Percentiles rank a stretch among this genome's conserved stretches.
Conservation (phyloP, 2,329 filamentous ascomycete genomes). For the Neofusicoccum ribis region DNA sequence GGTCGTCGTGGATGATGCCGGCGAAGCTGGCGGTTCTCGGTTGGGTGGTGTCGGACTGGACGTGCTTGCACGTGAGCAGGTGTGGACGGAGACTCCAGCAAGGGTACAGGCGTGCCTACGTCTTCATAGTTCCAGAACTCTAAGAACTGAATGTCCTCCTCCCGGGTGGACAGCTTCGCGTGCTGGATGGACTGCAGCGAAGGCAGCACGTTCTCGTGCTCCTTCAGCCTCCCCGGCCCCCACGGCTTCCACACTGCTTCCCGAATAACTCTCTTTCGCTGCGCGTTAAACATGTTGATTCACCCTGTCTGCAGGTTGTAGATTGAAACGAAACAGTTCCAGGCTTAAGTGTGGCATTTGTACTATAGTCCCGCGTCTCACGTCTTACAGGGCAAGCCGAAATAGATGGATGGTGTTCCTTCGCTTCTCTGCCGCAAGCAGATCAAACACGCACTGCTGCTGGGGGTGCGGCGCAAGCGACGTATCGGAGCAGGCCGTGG, state of each 20-base stretch:
- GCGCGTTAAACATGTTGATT: background rate
- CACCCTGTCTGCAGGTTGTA: background rate
- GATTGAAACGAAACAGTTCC: background rate
- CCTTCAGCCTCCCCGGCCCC: background rate
- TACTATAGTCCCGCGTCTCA: background rate
- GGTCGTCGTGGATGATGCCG: constrained; percentile 4
- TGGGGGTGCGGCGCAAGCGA: background rate
- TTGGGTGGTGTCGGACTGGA: background rate
- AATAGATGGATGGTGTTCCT: background rate
- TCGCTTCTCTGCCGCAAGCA: constrained; percentile 2
- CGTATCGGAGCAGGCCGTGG: background rate
- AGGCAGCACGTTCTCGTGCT: constrained; percentile 6
- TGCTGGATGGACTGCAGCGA: constrained; percentile 11
- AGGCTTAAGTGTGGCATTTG: constrained; percentile 6
- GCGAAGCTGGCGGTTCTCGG: background rate
- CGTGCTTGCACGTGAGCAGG: background rate
- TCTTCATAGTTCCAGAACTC: constrained; percentile 13
- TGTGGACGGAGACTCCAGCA: background rate
- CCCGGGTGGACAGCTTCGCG: background rate
- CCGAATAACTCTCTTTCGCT: background rate
- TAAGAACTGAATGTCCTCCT: constrained; percentile 5
- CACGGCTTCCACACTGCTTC: constrained; percentile 7
- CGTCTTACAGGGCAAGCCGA: background rate
- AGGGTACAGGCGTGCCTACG: background rate
- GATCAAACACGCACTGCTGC: constrained; percentile 3